Evolutionary conservation across 2,329 filamentous ascomycete species (phyloP).

Genomic region (Paraconiothyrium brasiliense): DNA sequence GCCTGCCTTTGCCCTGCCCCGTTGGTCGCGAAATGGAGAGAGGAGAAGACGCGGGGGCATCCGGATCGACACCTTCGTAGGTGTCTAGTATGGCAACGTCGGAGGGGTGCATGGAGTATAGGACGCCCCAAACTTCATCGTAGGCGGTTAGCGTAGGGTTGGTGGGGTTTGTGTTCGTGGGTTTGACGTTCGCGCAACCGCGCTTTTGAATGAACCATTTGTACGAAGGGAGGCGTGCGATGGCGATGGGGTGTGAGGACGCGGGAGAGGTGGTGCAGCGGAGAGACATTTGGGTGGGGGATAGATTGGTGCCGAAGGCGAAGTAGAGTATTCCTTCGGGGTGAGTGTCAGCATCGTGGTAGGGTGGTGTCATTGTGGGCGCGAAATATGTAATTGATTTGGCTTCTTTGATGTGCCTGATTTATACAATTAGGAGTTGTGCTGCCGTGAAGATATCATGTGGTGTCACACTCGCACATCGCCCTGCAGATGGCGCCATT

Average conservation of each 20-base stretch:
- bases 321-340: constrained; percentile 11
- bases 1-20: constrained; percentile 5
- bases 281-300: constrained; percentile 12
- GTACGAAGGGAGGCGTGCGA: constrained; percentile 10
- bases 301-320: constrained; percentile 17
- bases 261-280: constrained; percentile 6
- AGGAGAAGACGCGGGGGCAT: background rate
- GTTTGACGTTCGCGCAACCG: constrained; percentile 11
- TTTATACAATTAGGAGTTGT: background rate
- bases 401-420: too few relatives aligned
- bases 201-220: constrained; percentile 14
- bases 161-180: background rate
- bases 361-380: background rate
- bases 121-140: constrained; percentile 13
- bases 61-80: constrained; percentile 13
- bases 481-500: background rate
- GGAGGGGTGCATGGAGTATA: constrained; percentile 11
- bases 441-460: background rate
- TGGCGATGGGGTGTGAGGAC: constrained; percentile 9
- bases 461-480: background rate
- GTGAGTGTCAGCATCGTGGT: too few relatives aligned
- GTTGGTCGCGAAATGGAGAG: background rate
- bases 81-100: constrained; percentile 10
- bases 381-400: too few relatives aligned
- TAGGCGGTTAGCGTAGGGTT: background rate